Evolutionary conservation across 1,139 yeast genomes (phyloP).

Genomic region (Pichia sp.): DNA sequence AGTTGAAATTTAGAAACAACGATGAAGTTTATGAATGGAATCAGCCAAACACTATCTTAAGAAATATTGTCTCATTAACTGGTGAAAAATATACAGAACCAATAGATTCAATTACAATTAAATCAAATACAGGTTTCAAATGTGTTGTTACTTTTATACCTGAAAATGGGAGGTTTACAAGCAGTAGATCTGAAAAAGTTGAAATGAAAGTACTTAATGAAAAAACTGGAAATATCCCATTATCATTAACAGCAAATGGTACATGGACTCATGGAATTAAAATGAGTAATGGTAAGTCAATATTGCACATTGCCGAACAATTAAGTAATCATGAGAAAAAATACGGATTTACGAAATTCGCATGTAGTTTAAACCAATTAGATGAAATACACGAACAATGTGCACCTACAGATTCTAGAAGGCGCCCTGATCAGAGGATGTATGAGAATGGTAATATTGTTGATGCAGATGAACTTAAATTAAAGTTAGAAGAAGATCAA

Average conservation of each 20-base stretch:
- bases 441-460: constrained; percentile 68
- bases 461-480: constrained; percentile 63
- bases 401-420: constrained; percentile 85
- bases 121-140: constrained; percentile 59
- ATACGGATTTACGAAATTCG: constrained; percentile 81
- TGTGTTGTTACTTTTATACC: constrained; percentile 70
- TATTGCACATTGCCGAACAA: constrained; percentile 66
- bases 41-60: constrained; percentile 76
- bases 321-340: constrained; percentile 55
- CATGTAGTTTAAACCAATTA: constrained; percentile 75
- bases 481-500: constrained; percentile 70
- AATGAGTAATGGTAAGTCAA: constrained; percentile 33
- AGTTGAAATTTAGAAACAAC: constrained; percentile 43
- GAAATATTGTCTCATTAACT: constrained; percentile 66
- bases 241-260: constrained; percentile 42
- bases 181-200: constrained; percentile 83
- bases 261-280: constrained; percentile 68
- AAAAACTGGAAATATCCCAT: constrained; percentile 23
- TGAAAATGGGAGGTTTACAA: constrained; percentile 74
- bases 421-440: constrained; percentile 74
- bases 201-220: constrained; percentile 47
- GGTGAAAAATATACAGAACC: constrained; percentile 98
- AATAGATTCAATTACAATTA: constrained; percentile 57
- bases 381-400: constrained; percentile 52
- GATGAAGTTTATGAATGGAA: constrained; percentile 75